Base-by-base conservation (phyloP, 768 basidiomycete genomes). In the Crucibulum laeve region DNA sequence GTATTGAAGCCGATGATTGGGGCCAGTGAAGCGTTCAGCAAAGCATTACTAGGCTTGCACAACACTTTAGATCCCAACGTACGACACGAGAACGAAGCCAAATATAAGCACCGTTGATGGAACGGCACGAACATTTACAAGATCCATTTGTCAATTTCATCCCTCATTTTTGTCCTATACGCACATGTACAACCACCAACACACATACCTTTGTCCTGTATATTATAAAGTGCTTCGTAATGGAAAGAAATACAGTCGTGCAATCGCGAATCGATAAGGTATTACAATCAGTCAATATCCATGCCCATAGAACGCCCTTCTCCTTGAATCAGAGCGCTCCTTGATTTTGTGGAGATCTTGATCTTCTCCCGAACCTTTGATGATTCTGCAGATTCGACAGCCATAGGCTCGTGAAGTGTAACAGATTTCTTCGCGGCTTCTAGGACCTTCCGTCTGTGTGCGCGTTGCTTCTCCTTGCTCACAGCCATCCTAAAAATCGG, bases 1-100 rank as follows among this genome's bases (percentile, higher is more conserved):
- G 93, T 99, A 8, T 68, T 99, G 53, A 93, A 91, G 55, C 93
- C 96, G 1, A 95, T 96, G 91, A 99, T 98, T 45, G 96, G 96
- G 3, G 93, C 94, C 3, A 91, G 86, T 39, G 95, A 96, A 64
- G 96, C 96, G 2, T 87, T 98, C 47, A 87, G 91, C 67, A 94
- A 98, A 71, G 94, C 95, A 0, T 67, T 98, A 26, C 76, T 97
- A 43, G 96, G 96, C 5, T 72, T 99, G 28, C 87, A 93, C 53
- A 98, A 98, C 60, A 79, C 91, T 36, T 67, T 99, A 54, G 93
- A 98, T 62, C 93, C 95, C 7, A 78, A 83, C 46, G 71, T 87
- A 38, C 79, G 82, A 35, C 73, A 79, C 40, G 92, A 95, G 59
- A 87, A 85, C 53, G 87, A 89, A 52, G 92, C 90, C 42, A 97